phyloP scores from a whole-genome alignment of 1,139 yeast species.

The Candida albicans region DNA sequence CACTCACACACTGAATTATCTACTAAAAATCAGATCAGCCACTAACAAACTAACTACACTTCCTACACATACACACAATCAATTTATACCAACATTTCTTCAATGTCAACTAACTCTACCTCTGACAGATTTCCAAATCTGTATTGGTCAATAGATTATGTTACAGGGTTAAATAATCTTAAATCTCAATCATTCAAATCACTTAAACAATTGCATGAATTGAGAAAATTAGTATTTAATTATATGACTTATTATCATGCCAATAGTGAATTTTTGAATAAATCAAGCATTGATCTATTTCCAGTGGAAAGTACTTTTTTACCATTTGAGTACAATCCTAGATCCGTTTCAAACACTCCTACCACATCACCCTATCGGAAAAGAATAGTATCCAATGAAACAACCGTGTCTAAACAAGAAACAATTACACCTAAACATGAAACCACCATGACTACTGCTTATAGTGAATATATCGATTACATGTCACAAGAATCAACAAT shows the following conservation, averaged over 20 bases:
- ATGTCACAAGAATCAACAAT: constrained; percentile 26
- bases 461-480: constrained; percentile 16
- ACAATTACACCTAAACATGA: background rate
- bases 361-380: constrained; percentile 1
- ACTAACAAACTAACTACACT: background rate
- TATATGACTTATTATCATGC: constrained; percentile 40
- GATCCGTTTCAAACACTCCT: constrained; percentile 1
- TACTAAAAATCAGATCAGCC: background rate
- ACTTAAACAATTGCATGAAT: constrained; percentile 42
- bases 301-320: constrained; percentile 26
- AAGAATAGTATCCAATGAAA: background rate
- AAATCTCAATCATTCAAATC: constrained; percentile 34
- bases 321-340: constrained; percentile 2
- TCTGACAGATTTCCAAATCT: constrained; percentile 25
- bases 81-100: background rate
- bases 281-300: constrained; percentile 26
- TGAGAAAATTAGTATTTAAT: constrained; percentile 39
- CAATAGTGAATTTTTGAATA: constrained; percentile 36
- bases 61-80: background rate
- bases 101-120: background rate
- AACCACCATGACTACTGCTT: constrained; percentile 16
- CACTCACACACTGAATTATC: no score
- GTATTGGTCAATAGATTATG: constrained; percentile 49
- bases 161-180: constrained; percentile 35
- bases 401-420: background rate